Base-by-base conservation (phyloP, 2,329 filamentous ascomycete species). In the Chaetomium sp. region DNA sequence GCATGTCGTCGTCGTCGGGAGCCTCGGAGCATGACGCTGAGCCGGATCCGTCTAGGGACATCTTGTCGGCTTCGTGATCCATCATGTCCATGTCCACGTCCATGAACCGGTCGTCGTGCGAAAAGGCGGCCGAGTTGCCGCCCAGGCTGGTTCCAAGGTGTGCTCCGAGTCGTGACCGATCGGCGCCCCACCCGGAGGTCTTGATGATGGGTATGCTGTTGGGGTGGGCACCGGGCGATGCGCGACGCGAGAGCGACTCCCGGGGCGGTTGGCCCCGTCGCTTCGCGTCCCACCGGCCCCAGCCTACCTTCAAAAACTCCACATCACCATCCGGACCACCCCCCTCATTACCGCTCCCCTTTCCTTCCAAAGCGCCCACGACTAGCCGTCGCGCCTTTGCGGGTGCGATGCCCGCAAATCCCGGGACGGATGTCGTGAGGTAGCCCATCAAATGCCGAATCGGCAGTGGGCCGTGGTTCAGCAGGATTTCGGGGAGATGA, bases 391-490 rank as follows among this genome's bases (percentile, higher is more conserved):
- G 84, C 45, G 94, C 91, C 76, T 96, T 96, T 57, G 89, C 87
- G 53, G 90, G 89, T 33, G 90, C 87, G 54, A 96, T 94, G 53
- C 86, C 84, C 41, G 89, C 89, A 70, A 96, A 97, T 59, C 92
- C 94, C 33, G 94, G 92, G 9, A 99, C 89, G 11, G 89, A 89
- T 49, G 91, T 91, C 40, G 91, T 96, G 67, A 99, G 79, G 72
- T 95, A 92, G 62, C 89, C 89, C 82, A 95, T 96, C 69, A 99
- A 87, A 73, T 96, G 88, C 65, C 92, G 88, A 71, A 99, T 96
- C 52, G 94, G 91, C 71, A 96, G 75, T 49, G 94, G 91, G 32
- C 92, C 94, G 68, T 96, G 88, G 68, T 86, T 85, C 59, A 96
- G 79, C 68, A 99, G 79, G 70, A 97, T 95, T 65, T 89, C 88